These are phyloP conservation scores for Gentiana straminea DNA, from an alignment of 257 asterid species.

Conservation along the genomic window DNA sequence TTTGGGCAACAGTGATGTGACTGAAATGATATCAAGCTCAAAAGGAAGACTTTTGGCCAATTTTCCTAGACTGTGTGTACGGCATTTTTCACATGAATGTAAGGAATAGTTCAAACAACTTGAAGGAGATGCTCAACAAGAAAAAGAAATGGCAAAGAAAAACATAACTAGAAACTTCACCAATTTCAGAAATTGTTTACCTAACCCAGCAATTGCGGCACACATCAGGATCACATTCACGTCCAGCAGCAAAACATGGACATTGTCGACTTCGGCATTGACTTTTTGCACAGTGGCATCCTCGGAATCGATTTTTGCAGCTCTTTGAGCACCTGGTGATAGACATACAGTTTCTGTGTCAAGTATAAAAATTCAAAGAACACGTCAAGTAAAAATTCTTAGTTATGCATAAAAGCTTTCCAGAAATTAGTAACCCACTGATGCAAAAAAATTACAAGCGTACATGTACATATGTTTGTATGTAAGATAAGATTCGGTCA, in stretches of 20 bases:
- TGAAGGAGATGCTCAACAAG: not conserved
- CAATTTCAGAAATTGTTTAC: constrained; percentile 26
- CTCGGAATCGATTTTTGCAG: constrained; percentile 96
- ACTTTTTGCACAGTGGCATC: constrained; percentile 98
- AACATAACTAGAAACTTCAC: not conserved
- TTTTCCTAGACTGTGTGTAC: no score
- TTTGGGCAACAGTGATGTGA: no score
- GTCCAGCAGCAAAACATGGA: constrained; percentile 99
- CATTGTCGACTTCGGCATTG: constrained; percentile 99
- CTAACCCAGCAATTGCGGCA: constrained; percentile 98
- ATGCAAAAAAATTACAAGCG: no score
- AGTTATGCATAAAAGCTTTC: no score
- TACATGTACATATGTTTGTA: no score
- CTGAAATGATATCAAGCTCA: no score
- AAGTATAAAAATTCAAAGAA: no score
- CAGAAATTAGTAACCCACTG: no score
- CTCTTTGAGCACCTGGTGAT: constrained; percentile 74
- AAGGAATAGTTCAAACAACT: not conserved
- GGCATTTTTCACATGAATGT: not conserved
- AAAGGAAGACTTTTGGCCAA: no score
- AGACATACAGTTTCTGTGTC: constrained; percentile 1
- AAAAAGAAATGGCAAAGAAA: not conserved
- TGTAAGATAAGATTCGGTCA: no score
- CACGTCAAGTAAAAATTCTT: no score
- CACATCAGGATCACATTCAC: constrained; percentile 99